Evolutionary conservation across 768 basidiomycete genomes (phyloP), one percentile per base, ranked within the genome.

Genomic region (Tephrocybe sp.): DNA sequence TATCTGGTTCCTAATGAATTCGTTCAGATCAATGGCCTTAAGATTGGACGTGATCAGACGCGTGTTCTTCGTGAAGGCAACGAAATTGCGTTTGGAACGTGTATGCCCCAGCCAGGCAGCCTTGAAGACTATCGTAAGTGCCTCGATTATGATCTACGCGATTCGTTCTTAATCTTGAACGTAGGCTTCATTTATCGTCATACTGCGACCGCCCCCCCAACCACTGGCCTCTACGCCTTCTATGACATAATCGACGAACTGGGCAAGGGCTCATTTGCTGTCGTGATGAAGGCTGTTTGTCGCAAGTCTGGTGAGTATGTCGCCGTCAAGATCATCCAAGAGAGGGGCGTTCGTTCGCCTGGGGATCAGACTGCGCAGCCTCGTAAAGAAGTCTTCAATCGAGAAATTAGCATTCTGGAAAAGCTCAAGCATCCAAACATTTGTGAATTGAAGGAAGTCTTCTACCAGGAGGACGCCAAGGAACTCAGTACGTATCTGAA

Each of bases 221-320:
- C 67, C 18, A 73, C 73, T 3, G 85, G 84, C 3, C 67, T 91
- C 9, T 81, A 85, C 62, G 78, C 78, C 1, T 70, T 73, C 48
- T 91, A 91, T 64, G 88, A 90, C 55, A 61, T 90, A 33, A 73
- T 76, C 26, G 65, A 73, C 45, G 86, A 90, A 65, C 80, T 98
- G 3, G 96, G 96, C 47, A 87, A 86, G 59, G 96, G 96, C 8
- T 85, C 91, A 2, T 98, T 97, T 64, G 96, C 93, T 3, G 87
- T 86, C 9, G 96, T 98, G 17, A 80, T 86, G 73, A 90, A 88
- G 65, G 93, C 90, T 1, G 73, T 94, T 39, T 78, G 84, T 58
- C 81, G 84, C 9, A 66, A 69, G 18, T 87, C 86, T 10, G 92
- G 92, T 10, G 70, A 79, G 50, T 84, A 84, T 77, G 86, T 80